Evolutionary conservation across 2,329 filamentous ascomycete species (phyloP), one percentile per base, ranked within the genome.

Genomic region (Canariomyces notabilis): DNA sequence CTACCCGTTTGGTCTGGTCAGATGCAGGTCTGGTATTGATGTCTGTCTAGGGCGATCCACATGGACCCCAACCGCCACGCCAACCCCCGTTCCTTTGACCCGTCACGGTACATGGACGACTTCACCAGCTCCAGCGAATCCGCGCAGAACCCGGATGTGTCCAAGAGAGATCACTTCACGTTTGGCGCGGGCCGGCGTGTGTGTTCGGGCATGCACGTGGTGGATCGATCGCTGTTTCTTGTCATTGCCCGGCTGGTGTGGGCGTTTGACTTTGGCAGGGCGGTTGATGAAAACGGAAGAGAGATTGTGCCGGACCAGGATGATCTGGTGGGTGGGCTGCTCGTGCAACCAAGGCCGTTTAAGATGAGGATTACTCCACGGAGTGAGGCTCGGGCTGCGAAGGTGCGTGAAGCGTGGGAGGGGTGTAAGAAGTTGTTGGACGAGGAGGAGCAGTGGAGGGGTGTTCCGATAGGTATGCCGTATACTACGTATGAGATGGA

Each of bases 171-270:
- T 35, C 69, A 73, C 5, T 78, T 74, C 56, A 67, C 64, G 0
- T 81, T 77, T 44, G 76, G 77, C n/a, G 71, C 70, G 16, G 77
- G 77, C 1, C 65, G 76, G 3, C 66, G 78, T n/a, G 68, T 80
- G 32, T 82, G 79, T 56, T 76, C 72, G 4, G 79, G 77, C 0
- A 72, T 76, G 31, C 73, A 77, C 35, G 63, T 80, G 1, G 74
- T 73, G 0, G 69, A 73, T 38, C 66, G 68, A 1, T 67, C 64
- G 6, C 51, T 77, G 12, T 74, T 72, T 49, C 60, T 76, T 7
- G 64, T 57, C 12, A 68, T 75, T 26, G 63, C 72, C 2, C 62
- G 71, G 1, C 60, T 76, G n/a, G 55, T 74, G 35, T 75, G 72
- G 70, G 68, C 66, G 1, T 75, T 71, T 34, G 35, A 51, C 9